Evolutionary conservation across 495 filamentous ascomycete species (phyloP), one percentile per base, ranked within the genome.

Genomic region (Trypethelium eluteriae): DNA sequence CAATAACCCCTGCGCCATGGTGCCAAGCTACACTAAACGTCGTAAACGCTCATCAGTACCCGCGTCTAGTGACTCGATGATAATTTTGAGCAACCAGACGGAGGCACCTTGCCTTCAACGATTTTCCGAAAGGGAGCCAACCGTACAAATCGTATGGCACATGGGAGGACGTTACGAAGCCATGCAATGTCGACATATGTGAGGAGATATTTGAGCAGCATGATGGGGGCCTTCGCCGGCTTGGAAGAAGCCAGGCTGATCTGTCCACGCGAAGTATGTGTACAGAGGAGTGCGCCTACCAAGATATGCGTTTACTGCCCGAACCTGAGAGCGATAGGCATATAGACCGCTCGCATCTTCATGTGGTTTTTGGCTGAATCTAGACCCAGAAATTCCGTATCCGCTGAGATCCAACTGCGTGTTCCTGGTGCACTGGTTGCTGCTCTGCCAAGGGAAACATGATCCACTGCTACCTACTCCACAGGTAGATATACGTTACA

Each of bases 1-100:
- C 61, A 11, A 70, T 67, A 25, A 70, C 69, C 11, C 49, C 49
- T 53, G 49, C 49, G 5, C 49, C 49, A 18, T 53, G 49, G 18
- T 53, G 49, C 49, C 49, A 53, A 11, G 18, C 49, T 5, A 14
- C 16, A 53, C 49, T 53, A n/a, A 18, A 53, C 18, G 49, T 18
- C 49, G 49, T 5, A 53, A 14, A 11, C 49, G 49, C 12, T 53
- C n/a, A 25, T 53, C 49, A 18, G 18, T 53, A n/a, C 18, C 49
- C 16, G 49, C 16, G n/a, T 53, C 49, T 5, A n/a, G n/a, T 5
- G 49, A 14, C 16, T 53, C 16, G 49, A 53, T 25, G 49, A 53
- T 25, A 53, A 18, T 14, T 5, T 25, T 18, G 49, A n/a, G 5
- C 11, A 53, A 18, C 49, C 16, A 53, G 49, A n/a, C 11, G 49